A percentile compares a stretch with the other conserved stretches of the same genome.
Conservation (phyloP, 73 alveolate genomes). For the Symbiodinium pilosum region DNA sequence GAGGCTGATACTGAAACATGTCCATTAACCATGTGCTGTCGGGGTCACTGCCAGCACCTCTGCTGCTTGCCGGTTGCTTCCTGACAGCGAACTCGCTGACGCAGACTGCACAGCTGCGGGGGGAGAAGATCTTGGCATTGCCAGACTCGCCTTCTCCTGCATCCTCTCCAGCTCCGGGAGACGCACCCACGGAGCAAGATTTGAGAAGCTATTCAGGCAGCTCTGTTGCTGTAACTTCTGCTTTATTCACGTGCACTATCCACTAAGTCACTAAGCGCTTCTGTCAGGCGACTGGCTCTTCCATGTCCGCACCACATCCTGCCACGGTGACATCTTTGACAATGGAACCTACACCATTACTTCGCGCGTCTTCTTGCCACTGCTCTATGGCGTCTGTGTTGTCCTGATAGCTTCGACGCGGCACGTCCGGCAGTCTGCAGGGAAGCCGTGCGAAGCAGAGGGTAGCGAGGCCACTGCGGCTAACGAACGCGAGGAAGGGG, state of each 20-base stretch:
- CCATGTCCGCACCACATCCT: conserved; percentile 68
- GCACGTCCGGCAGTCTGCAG: not conserved
- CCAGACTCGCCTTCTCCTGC: not conserved
- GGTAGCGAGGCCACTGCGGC: not conserved
- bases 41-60: no score
- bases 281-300: conserved; percentile 94
- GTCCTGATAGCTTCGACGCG: not conserved
- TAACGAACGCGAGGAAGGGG: no score
- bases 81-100: not conserved
- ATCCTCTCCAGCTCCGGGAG: not conserved
- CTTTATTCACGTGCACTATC: no score
- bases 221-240: no score
- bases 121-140: not conserved
- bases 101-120: not conserved
- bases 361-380: conserved; percentile 41
- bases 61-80: not conserved
- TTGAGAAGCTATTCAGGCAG: conserved; percentile 22
- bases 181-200: conserved; percentile 53
- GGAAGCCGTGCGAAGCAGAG: not conserved
- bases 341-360: conserved; percentile 39
- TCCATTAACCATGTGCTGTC: no score
- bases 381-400: not conserved
- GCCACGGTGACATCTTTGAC: conserved; percentile 66
- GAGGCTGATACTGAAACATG: not conserved
- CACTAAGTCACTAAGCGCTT: no score